These are phyloP conservation scores for Pythium myriotylum DNA, from an alignment of 352 stramenopile species.

Conservation along the genomic window DNA sequence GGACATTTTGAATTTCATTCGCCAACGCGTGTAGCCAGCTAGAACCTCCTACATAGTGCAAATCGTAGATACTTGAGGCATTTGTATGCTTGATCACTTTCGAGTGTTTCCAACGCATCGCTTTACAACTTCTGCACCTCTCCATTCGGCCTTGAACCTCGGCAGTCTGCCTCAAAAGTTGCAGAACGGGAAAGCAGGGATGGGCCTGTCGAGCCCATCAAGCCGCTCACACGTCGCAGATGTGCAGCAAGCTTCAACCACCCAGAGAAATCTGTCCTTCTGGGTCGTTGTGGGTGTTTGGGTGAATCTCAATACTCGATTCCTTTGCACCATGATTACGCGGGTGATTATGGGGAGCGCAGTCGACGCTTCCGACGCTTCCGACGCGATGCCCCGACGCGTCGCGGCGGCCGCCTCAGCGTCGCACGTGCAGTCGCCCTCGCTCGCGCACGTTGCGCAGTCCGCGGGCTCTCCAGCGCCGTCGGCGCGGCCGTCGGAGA, in stretches of 20 bases:
- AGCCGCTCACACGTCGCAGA: background rate
- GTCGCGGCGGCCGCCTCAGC: background rate
- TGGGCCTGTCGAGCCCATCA: no score
- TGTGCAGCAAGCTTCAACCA: background rate
- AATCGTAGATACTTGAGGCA: no score
- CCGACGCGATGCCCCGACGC: background rate
- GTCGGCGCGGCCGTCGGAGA: background rate
- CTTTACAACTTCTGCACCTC: no score
- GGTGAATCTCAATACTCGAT: no score
- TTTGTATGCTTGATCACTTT: no score
- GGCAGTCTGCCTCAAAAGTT: no score
- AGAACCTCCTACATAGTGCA: background rate
- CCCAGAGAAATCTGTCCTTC: background rate
- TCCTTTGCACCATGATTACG: constrained; percentile 18
- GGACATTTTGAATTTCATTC: constrained; percentile 29
- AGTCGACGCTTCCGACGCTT: background rate
- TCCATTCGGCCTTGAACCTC: no score
- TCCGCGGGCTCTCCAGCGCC: background rate
- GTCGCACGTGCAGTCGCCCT: background rate
- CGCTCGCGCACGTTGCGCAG: background rate
- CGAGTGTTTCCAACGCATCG: no score
- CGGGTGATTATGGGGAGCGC: constrained; percentile 21
- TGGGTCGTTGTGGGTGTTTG: no score
- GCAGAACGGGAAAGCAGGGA: no score
- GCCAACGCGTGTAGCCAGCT: constrained; percentile 15